Evolutionary conservation across 2,329 filamentous ascomycete genomes (phyloP), one percentile per base, ranked within the genome.

Genomic region (Penicillium nordicum): DNA sequence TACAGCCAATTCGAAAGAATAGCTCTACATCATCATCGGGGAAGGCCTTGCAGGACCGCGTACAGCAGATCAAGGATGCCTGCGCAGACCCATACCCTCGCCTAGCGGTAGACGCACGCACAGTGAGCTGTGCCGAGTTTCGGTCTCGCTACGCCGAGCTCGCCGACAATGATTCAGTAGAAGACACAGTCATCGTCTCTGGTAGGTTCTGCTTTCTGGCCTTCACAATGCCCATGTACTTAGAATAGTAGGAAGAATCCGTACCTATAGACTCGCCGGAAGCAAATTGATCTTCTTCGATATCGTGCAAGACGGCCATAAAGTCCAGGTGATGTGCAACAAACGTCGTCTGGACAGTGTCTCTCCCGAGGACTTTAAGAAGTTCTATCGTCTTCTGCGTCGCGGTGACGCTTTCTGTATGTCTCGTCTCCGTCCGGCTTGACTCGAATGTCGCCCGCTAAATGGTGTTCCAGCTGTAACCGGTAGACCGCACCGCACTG

Each of bases 231-330:
- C 58, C 60, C 51, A 57, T 69, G 68, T 73, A 70, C 71, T 75
- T 76, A 80, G 73, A 69, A 66, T 69, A 70, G 70, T 78, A 87
- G 90, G 92, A 74, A 90, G 91, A 70, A 81, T 96, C 61, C 80
- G 82, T 67, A 86, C 86, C 45, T 83, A 89, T 69, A 88, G 90
- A 60, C 79, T 84, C 46, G 82, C 85, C 53, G 87, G 92, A 63
- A 87, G 84, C 65, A 90, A 89, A 74, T 85, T 99, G 65, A 80
- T 91, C 61, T 99, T 99, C 73, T 73, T 97, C 63, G 89, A 94
- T 74, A 77, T 97, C 48, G 80, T 86, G 63, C 86, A 91, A 71
- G 85, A 90, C 69, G 88, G 86, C 55, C 77, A 85, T 63, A 84
- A 82, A 61, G 74, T 95, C 34, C 94, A 99, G 75, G 82, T 87